Percentiles rank a stretch among this genome's conserved stretches.
Conservation (phyloP, 345 rosid species). For the Kernera saxatilis region DNA sequence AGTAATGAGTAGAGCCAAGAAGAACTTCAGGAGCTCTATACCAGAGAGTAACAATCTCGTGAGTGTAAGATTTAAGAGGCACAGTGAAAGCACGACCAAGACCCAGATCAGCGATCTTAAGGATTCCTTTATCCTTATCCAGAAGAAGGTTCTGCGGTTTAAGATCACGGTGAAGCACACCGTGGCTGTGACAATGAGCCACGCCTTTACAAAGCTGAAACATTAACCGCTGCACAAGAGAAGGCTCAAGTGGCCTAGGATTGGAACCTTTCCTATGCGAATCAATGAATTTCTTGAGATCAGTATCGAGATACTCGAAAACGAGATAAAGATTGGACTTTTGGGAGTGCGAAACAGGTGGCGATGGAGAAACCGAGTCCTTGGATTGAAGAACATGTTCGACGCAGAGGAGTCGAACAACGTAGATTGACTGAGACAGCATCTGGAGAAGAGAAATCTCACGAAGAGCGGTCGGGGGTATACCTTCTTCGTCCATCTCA, state of each 20-base stretch:
- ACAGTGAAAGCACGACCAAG: slow-evolving; percentile 90
- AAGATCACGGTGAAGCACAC: slow-evolving; percentile 95
- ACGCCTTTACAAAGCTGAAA: slow-evolving; percentile 89
- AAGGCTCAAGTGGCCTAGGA: slow-evolving; percentile 11
- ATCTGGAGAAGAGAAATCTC: slow-evolving; percentile 92
- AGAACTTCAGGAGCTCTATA: slow-evolving; percentile 96
- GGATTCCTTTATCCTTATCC: slow-evolving; percentile 73
- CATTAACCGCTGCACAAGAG: slow-evolving; percentile 55
- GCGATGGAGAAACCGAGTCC: background rate
- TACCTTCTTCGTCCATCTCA: slow-evolving; percentile 96
- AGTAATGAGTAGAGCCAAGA: slow-evolving; percentile 91
- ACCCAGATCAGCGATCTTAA: slow-evolving; percentile 99
- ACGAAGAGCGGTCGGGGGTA: slow-evolving; percentile 88
- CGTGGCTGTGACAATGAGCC: slow-evolving; percentile 91
- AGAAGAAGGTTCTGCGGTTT: slow-evolving; percentile 91
- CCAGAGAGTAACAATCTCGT: slow-evolving; percentile 97
- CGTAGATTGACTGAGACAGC: slow-evolving; percentile 75
- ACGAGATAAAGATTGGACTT: slow-evolving; percentile 47
- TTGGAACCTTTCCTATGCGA: slow-evolving; percentile 9
- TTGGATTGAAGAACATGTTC: slow-evolving; percentile 23
- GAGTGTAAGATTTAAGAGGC: slow-evolving; percentile 90
- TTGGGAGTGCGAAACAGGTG: slow-evolving; percentile 4
- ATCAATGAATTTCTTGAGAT: slow-evolving; percentile 77
- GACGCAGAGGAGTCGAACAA: slow-evolving; percentile 49
- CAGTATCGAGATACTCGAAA: slow-evolving; percentile 87